Percentiles rank a stretch among this genome's conserved stretches.
phyloP scores from a whole-genome alignment of 2,329 filamentous ascomycete species.

The Alternaria triticimaculans region DNA sequence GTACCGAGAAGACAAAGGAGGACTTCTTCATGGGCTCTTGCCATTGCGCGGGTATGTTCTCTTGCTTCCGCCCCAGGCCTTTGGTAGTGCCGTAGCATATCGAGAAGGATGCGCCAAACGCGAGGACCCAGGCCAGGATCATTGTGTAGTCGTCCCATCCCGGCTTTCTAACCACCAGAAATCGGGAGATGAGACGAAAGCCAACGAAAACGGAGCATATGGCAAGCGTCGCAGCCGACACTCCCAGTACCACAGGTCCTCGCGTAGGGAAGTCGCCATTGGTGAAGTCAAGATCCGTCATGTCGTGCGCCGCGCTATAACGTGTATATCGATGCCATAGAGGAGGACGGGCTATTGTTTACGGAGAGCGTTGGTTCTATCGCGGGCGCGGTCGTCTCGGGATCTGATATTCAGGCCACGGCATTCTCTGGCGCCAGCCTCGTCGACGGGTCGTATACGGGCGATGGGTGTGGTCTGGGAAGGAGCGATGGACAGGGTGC shows the following conservation, averaged over 20 bases:
- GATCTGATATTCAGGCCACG: conserved; percentile 20
- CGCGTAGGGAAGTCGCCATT: conserved; percentile 32
- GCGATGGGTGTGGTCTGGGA: background rate
- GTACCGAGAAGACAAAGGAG: conserved; percentile 66
- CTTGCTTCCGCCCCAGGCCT: conserved; percentile 73
- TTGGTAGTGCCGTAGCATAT: conserved; percentile 69
- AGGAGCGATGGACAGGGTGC: background rate
- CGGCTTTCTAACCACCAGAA: conserved; percentile 73
- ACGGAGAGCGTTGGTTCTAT: conserved; percentile 21
- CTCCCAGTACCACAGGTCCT: conserved; percentile 65
- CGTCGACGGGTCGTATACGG: conserved; percentile 2
- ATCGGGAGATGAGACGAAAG: conserved; percentile 74
- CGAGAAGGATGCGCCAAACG: conserved; percentile 70
- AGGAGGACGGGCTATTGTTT: background rate
- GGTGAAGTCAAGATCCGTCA: conserved; percentile 27
- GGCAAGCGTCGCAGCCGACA: conserved; percentile 72
- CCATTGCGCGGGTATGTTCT: conserved; percentile 61
- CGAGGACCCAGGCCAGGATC: conserved; percentile 76
- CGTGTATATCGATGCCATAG: conserved; percentile 14
- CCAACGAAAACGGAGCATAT: conserved; percentile 77
- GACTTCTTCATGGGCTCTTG: conserved; percentile 61
- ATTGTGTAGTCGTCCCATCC: conserved; percentile 84
- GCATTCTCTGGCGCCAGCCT: conserved; percentile 31
- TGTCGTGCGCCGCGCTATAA: conserved; percentile 24
- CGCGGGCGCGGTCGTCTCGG: conserved; percentile 32